Evolutionary conservation across 1,139 yeast species (phyloP).

Genomic region (Diutina scorzettiae): DNA sequence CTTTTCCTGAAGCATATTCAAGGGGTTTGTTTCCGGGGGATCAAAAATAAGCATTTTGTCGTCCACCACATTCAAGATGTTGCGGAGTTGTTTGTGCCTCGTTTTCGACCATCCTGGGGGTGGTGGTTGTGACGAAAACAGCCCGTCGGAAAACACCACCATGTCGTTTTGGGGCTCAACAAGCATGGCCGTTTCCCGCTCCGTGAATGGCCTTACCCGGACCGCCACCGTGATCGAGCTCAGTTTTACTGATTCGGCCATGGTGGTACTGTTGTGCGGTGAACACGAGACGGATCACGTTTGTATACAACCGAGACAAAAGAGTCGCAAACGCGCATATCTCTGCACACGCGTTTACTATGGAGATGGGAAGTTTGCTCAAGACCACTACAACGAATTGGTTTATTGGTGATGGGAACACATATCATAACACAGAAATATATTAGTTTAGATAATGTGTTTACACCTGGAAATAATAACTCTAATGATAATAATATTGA

Average conservation of each 20-base stretch:
- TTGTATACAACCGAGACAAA: too few species aligned
- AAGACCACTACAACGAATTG: too few species aligned
- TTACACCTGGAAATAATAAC: too few species aligned
- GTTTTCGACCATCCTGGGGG: conserved; percentile 7
- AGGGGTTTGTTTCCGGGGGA: conserved; percentile 69
- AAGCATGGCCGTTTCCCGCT: conserved; percentile 37
- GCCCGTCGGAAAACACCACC: conserved; percentile 48
- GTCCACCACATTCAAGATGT: conserved; percentile 73
- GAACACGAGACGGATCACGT: too few species aligned
- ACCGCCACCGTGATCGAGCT: conserved; percentile 72
- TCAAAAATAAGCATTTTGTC: conserved; percentile 84
- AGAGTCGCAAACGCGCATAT: too few species aligned
- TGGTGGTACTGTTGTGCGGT: neutral
- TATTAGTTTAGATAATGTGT: too few species aligned
- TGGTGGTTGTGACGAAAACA: conserved; percentile 19
- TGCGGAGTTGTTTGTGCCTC: conserved; percentile 40
- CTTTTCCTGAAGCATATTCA: conserved; percentile 29
- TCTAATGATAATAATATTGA: too few species aligned
- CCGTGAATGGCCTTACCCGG: conserved; percentile 76
- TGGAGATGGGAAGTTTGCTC: too few species aligned
- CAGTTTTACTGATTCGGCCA: conserved; percentile 19
- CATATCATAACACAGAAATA: too few species aligned
- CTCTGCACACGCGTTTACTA: too few species aligned
- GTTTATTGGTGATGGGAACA: too few species aligned
- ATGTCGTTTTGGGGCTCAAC: conserved; percentile 22